Evolutionary conservation across 495 filamentous ascomycete species (phyloP).

Genomic region (Durotheca rogersii): DNA sequence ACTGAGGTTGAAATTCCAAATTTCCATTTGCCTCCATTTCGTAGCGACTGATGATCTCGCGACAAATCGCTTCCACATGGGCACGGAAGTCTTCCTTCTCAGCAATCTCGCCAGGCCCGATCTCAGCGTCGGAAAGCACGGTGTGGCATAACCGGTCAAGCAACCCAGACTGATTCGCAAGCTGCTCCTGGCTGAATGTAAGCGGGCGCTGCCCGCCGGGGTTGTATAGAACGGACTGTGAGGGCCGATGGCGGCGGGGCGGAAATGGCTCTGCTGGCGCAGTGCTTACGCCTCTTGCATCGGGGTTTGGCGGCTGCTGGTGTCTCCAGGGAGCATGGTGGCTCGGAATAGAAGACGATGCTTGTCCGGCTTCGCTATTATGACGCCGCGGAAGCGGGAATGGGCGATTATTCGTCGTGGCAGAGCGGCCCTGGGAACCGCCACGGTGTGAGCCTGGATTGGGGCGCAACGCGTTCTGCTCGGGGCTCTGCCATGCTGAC

Average conservation of each 20-base stretch:
- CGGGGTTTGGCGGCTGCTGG: conserved; percentile 5
- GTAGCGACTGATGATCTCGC: conserved; percentile 51
- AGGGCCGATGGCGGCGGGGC: conserved; percentile 12
- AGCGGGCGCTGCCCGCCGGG: conserved; percentile 17
- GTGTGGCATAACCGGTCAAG: conserved; percentile 48
- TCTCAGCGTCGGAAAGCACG: conserved; percentile 48
- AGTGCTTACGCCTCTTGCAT: conserved; percentile 19
- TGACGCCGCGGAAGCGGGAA: conserved; percentile 12
- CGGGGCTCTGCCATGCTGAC: conserved; percentile 11
- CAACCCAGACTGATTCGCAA: conserved; percentile 45
- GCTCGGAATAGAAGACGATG: conserved; percentile 3
- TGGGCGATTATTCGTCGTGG: background rate
- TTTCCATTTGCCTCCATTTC: conserved; percentile 43
- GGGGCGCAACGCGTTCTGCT: conserved; percentile 3
- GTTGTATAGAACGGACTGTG: conserved; percentile 22
- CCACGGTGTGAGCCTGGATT: background rate
- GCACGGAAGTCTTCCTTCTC: conserved; percentile 64
- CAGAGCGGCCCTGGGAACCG: conserved; percentile 6
- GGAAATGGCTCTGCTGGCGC: conserved; percentile 26
- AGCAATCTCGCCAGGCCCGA: conserved; percentile 52
- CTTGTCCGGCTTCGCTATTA: conserved; percentile 5
- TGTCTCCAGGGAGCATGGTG: conserved; percentile 24
- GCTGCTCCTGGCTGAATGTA: conserved; percentile 35
- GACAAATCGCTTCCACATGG: conserved; percentile 57
- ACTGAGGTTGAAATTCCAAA: conserved; percentile 44